Evolutionary conservation across 164 flowering plant genomes (phyloP).

Genomic region (Nymphaea colorata): DNA sequence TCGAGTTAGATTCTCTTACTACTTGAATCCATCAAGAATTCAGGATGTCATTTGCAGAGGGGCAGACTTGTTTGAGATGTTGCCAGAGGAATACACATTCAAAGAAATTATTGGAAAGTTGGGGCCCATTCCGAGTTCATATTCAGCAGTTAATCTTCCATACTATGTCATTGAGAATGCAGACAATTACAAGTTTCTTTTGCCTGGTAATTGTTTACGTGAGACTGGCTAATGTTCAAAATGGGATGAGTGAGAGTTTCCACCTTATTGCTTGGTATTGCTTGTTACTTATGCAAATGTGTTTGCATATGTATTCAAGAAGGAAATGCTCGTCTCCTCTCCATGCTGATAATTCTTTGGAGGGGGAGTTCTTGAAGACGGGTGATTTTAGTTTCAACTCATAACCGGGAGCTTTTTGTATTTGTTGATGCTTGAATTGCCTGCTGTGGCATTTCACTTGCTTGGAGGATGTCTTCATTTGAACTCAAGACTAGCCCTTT

Average conservation of each 20-base stretch:
- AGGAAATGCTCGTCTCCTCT: not conserved
- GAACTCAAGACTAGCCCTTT: no score
- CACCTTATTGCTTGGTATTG: not conserved
- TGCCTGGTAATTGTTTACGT: conserved; percentile 76
- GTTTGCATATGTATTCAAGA: not conserved
- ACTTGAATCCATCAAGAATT: conserved; percentile 50
- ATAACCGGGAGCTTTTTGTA: not conserved
- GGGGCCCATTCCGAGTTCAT: conserved; percentile 76
- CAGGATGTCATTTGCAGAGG: conserved; percentile 79
- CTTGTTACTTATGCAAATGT: not conserved
- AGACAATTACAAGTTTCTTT: conserved; percentile 56
- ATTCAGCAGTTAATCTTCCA: conserved; percentile 83
- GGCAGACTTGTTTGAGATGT: conserved; percentile 74
- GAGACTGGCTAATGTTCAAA: conserved; percentile 35
- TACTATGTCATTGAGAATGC: conserved; percentile 53
- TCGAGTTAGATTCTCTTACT: conserved; percentile 69
- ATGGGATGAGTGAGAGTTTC: not conserved
- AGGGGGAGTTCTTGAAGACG: not conserved
- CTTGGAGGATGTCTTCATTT: no score
- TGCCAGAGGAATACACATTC: conserved; percentile 90
- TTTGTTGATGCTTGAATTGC: not conserved
- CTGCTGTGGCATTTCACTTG: not conserved
- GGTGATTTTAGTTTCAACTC: not conserved
- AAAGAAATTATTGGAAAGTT: conserved; percentile 72
- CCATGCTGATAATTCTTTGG: not conserved